phyloP scores from a whole-genome alignment of 1,284 basidiomycete species.

The Tetrapyrgos nigripes region DNA sequence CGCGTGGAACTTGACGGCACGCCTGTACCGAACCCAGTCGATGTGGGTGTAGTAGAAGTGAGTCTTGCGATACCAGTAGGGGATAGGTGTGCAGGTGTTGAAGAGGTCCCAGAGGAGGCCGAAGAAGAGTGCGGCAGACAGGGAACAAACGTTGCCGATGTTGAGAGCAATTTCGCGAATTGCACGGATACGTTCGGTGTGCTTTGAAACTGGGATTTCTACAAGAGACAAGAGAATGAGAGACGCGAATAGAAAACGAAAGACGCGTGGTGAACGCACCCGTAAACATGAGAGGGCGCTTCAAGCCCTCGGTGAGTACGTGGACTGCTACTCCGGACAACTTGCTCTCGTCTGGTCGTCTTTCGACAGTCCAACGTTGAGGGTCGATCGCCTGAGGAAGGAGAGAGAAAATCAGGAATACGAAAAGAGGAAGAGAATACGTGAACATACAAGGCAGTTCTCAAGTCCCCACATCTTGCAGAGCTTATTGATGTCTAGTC shows the following conservation, averaged over 20 bases:
- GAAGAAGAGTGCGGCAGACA: neutral
- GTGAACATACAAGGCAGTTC: slow-evolving; percentile 7
- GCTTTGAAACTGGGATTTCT: slow-evolving; percentile 6
- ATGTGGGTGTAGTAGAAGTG: neutral
- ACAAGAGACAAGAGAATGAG: neutral
- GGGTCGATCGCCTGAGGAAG: slow-evolving; percentile 13
- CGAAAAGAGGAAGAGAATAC: neutral
- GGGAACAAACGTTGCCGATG: neutral
- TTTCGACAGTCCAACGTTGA: slow-evolving; percentile 9
- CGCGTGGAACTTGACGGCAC: neutral
- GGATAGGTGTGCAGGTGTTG: neutral
- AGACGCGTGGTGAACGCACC: slow-evolving; percentile 1
- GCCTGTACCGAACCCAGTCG: neutral
- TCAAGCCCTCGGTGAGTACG: slow-evolving; percentile 10
- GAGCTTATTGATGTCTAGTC: slow-evolving; percentile 9
- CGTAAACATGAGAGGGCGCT: slow-evolving; percentile 9
- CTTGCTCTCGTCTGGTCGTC: neutral
- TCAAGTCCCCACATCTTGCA: slow-evolving; percentile 15
- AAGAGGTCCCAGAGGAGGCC: neutral
- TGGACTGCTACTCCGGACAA: slow-evolving; percentile 14
- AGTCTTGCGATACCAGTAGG: neutral
- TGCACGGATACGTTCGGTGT: neutral
- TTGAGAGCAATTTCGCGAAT: neutral
- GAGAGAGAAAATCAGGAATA: neutral
- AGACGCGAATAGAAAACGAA: neutral